Conservation (phyloP, 768 basidiomycete species). For the Coprinopsis marcescibilis region DNA sequence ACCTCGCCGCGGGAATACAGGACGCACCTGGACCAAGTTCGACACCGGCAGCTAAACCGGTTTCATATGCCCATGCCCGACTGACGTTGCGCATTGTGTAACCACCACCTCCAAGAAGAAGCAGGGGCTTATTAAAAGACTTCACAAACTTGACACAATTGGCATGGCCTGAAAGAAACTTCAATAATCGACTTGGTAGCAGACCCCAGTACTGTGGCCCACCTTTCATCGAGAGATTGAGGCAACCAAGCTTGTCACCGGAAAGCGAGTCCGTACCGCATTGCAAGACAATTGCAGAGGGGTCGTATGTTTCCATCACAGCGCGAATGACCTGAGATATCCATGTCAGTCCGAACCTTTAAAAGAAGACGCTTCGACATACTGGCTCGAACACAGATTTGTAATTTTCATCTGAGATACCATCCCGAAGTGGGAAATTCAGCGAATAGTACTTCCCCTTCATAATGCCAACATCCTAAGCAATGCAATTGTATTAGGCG, state of each 20-base stretch:
- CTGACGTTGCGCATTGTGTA: conserved; percentile 99
- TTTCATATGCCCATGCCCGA: conserved; percentile 96
- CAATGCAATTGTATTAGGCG: background rate
- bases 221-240: conserved; percentile 97
- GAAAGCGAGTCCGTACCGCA: conserved; percentile 97
- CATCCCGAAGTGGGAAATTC: conserved; percentile 93
- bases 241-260: conserved; percentile 91
- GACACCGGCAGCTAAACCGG: conserved; percentile 95
- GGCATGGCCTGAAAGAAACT: conserved; percentile 68
- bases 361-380: conserved; percentile 21
- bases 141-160: conserved; percentile 97
- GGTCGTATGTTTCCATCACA: conserved; percentile 93
- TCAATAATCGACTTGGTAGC: background rate
- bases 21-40: conserved; percentile 78
- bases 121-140: conserved; percentile 89
- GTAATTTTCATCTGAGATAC: conserved; percentile 93
- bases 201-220: background rate
- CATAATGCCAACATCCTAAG: conserved; percentile 78
- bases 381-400: conserved; percentile 94
- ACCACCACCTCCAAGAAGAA: conserved; percentile 93
- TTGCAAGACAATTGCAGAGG: conserved; percentile 92
- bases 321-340: conserved; percentile 72
- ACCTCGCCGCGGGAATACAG: background rate
- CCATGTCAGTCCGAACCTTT: background rate
- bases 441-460: conserved; percentile 93